These are phyloP conservation scores for Microsporum audouinii DNA, from an alignment of 2,329 filamentous ascomycete genomes.

Conservation along the genomic window DNA sequence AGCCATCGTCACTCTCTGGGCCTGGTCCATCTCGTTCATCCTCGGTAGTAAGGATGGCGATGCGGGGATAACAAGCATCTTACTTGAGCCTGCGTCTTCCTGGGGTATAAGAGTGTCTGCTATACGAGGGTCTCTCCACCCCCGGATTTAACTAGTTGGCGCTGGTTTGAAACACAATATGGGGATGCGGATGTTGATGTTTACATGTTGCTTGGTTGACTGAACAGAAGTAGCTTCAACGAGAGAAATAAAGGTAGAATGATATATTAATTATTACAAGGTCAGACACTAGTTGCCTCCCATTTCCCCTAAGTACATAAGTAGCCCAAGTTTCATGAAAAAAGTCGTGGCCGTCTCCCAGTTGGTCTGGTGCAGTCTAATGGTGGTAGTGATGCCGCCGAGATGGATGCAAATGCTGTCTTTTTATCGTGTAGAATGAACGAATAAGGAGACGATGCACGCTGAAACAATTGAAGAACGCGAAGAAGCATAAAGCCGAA, in stretches of 20 bases:
- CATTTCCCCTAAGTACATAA: not conserved
- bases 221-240: no score
- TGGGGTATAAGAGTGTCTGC: not conserved
- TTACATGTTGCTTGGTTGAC: not conserved
- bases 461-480: not conserved
- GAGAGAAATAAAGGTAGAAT: no score
- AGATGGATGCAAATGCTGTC: not conserved
- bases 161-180: not conserved
- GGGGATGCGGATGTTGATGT: not conserved
- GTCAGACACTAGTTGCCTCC: not conserved
- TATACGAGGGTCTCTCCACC: not conserved
- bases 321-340: not conserved
- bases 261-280: not conserved
- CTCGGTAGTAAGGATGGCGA: not conserved
- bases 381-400: not conserved
- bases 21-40: not conserved
- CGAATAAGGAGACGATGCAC: slow-evolving; percentile 1
- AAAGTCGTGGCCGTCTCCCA: not conserved
- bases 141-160: not conserved
- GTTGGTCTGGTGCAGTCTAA: not conserved
- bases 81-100: no score
- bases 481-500: no score
- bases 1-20: not conserved
- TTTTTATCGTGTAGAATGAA: not conserved
- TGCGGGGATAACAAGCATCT: not conserved